Conservation (phyloP, 768 basidiomycete genomes). For the Podaxis mareebaensis region DNA sequence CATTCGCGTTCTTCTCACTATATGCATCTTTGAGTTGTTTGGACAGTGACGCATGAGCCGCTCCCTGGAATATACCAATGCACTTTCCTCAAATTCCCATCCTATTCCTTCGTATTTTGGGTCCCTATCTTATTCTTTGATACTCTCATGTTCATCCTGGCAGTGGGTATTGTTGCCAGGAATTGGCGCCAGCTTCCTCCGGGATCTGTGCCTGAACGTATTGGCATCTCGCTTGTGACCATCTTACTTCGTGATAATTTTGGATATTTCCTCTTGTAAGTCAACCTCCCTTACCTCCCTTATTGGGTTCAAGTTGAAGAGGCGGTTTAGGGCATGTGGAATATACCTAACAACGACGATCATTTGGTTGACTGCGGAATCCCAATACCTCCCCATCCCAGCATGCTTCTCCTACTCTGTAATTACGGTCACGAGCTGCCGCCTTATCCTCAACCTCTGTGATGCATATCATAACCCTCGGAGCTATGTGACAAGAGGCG, state of each 20-base stretch:
- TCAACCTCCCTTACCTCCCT: not conserved
- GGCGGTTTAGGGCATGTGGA: constrained; percentile 23
- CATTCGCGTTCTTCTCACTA: not conserved
- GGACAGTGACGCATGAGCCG: constrained; percentile 9
- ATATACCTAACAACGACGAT: constrained; percentile 25
- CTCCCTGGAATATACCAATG: constrained; percentile 18
- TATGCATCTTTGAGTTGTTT: constrained; percentile 2
- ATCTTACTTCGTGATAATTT: constrained; percentile 29
- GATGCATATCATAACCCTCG: constrained; percentile 25
- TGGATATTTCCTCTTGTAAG: constrained; percentile 28
- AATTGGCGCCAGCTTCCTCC: not conserved
- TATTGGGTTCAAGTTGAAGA: not conserved
- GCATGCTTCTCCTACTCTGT: constrained; percentile 24
- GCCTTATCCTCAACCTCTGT: constrained; percentile 32
- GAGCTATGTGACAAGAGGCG: not conserved
- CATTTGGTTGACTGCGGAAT: constrained; percentile 26
- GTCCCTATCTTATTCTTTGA: constrained; percentile 31
- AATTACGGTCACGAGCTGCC: constrained; percentile 28
- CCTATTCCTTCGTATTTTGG: constrained; percentile 27
- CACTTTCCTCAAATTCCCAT: constrained; percentile 17
- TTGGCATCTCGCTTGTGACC: constrained; percentile 22
- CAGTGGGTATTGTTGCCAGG: constrained; percentile 21
- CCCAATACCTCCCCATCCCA: constrained; percentile 27
- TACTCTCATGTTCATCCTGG: constrained; percentile 27
- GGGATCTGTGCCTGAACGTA: not conserved